A percentile compares a stretch with the other conserved stretches of the same genome.
Evolutionary conservation across 2,329 filamentous ascomycete genomes (phyloP).

Genomic region (Trichoderma semiorbis): DNA sequence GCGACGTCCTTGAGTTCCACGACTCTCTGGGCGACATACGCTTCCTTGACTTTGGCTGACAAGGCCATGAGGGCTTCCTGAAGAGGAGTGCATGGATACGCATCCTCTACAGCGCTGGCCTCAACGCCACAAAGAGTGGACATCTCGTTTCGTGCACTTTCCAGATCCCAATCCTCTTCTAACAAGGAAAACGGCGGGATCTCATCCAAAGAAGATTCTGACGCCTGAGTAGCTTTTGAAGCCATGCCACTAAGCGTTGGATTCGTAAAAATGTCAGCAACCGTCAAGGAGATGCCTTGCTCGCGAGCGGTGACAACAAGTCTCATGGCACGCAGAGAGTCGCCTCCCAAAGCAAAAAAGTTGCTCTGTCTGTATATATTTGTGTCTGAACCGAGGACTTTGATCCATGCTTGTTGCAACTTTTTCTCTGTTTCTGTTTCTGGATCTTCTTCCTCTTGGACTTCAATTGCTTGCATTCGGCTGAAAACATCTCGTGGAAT

Average conservation of each 20-base stretch:
- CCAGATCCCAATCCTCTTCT: conserved; percentile 31
- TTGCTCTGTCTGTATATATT: conserved; percentile 38
- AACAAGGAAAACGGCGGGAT: conserved; percentile 41
- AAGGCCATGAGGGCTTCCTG: conserved; percentile 55
- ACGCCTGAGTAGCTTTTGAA: conserved; percentile 16
- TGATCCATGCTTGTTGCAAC: conserved; percentile 37
- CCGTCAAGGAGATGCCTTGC: conserved; percentile 39
- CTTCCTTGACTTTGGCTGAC: conserved; percentile 47
- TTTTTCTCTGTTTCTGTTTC: conserved; percentile 38
- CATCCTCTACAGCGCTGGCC: conserved; percentile 45
- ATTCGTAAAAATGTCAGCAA: conserved; percentile 45
- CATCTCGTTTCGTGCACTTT: conserved; percentile 36
- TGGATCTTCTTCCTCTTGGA: conserved; percentile 32
- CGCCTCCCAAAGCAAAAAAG: conserved; percentile 49
- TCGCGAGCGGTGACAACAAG: conserved; percentile 43
- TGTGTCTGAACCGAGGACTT: conserved; percentile 35
- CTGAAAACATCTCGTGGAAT: conserved; percentile 41
- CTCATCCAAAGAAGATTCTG: conserved; percentile 25
- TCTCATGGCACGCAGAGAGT: conserved; percentile 52
- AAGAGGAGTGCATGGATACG: conserved; percentile 53
- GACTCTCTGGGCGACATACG: conserved; percentile 51
- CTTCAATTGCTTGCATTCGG: conserved; percentile 24
- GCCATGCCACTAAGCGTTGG: conserved; percentile 46
- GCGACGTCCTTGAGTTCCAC: conserved; percentile 37
- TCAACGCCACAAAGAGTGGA: conserved; percentile 40